These are phyloP conservation scores for Alternaria sp. DNA, from an alignment of 2,329 filamentous ascomycete genomes.

Conservation along the genomic window DNA sequence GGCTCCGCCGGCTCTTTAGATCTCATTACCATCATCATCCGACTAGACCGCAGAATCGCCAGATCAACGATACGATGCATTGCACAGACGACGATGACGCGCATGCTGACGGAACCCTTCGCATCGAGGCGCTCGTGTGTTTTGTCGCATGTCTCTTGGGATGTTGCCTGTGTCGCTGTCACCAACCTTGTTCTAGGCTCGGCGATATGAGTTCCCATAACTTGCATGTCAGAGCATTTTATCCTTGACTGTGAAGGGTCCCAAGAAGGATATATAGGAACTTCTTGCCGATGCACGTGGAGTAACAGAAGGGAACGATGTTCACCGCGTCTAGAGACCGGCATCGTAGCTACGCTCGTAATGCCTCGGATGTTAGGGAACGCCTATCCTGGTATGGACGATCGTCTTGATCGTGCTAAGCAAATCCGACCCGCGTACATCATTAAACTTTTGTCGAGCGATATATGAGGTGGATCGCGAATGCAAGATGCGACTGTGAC, in stretches of 20 bases:
- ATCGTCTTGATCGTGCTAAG: background rate
- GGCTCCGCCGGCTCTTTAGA: background rate
- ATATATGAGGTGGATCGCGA: background rate
- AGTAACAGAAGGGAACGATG: background rate
- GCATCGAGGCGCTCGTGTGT: conserved; percentile 3
- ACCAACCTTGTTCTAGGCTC: conserved; percentile 16
- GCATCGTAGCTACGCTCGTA: conserved; percentile 4
- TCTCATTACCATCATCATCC: background rate
- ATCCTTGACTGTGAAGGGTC: conserved; percentile 5
- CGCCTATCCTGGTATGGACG: conserved; percentile 2
- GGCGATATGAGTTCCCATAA: conserved; percentile 10
- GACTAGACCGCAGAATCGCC: conserved; percentile 16
- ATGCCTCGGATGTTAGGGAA: background rate
- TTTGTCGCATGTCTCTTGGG: conserved; percentile 9
- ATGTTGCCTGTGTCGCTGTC: conserved; percentile 13
- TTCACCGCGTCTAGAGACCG: background rate
- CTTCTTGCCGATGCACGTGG: conserved; percentile 4
- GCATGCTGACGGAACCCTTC: conserved; percentile 12
- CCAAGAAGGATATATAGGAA: background rate
- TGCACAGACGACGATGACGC: conserved; percentile 4
- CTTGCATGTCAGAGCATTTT: background rate
- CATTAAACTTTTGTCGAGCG: background rate
- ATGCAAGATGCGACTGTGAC: conserved; percentile 4
- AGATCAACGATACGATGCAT: conserved; percentile 7
- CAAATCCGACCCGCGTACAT: background rate